phyloP scores from a whole-genome alignment of 2,329 filamentous ascomycete genomes.

The Pseudocercospora crystallina region DNA sequence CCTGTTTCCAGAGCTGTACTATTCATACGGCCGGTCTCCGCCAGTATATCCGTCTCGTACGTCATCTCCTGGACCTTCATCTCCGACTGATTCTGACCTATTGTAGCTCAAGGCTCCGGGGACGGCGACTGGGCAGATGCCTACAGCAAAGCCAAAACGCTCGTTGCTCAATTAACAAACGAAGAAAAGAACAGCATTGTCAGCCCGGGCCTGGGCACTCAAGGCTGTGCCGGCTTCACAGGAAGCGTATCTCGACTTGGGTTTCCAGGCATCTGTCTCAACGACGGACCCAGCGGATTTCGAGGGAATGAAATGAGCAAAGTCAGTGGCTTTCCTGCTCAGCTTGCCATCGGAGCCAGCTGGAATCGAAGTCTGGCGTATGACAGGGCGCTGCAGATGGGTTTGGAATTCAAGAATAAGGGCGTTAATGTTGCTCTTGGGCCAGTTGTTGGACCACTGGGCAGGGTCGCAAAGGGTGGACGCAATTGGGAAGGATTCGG shows the following conservation, averaged over 20 bases:
- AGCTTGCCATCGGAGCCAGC: slow-evolving; percentile 37
- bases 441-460: slow-evolving; percentile 33
- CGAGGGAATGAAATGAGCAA: slow-evolving; percentile 55
- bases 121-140: slow-evolving; percentile 38
- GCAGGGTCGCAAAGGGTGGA: slow-evolving; percentile 32
- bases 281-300: slow-evolving; percentile 40
- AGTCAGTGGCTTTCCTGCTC: slow-evolving; percentile 40
- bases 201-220: slow-evolving; percentile 21
- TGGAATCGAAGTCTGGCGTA: slow-evolving; percentile 39
- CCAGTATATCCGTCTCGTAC: slow-evolving; percentile 33
- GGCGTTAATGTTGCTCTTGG: slow-evolving; percentile 33
- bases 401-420: slow-evolving; percentile 32
- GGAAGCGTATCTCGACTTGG: slow-evolving; percentile 38
- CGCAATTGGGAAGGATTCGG: slow-evolving; percentile 32
- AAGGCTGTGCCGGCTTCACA: slow-evolving; percentile 56
- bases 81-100: slow-evolving; percentile 3
- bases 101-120: slow-evolving; percentile 19
- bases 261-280: slow-evolving; percentile 43
- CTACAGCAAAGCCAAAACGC: slow-evolving; percentile 41
- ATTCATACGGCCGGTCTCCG: slow-evolving; percentile 32
- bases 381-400: slow-evolving; percentile 35
- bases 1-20: slow-evolving; percentile 27
- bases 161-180: slow-evolving; percentile 40
- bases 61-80: too few species aligned
- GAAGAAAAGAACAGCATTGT: slow-evolving; percentile 44